These are phyloP conservation scores for Chlorella vulgaris DNA, from an alignment of 139 green algal species.

Conservation along the genomic window DNA sequence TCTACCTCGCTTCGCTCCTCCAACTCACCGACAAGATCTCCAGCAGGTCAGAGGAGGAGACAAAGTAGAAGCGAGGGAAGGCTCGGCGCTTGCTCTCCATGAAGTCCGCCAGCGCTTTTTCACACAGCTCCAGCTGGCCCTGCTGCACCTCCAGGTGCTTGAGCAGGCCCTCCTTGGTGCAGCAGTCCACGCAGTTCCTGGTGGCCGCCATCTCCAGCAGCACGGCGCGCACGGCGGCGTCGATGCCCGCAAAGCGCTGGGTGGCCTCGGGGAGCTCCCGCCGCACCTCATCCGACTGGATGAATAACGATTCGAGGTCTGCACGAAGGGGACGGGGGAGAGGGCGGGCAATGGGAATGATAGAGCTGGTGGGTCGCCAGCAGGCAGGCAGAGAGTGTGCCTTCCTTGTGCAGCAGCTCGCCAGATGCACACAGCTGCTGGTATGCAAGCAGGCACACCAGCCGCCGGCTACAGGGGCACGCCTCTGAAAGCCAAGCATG, in stretches of 20 bases:
- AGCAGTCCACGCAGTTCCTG: conserved; percentile 79
- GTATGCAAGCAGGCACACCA: conserved; percentile 71
- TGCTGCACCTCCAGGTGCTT: conserved; percentile 90
- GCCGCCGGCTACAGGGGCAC: too few relatives aligned
- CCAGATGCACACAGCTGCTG: conserved; percentile 70
- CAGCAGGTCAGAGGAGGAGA: conserved; percentile 87
- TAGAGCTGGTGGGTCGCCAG: too few relatives aligned
- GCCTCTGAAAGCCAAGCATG: too few relatives aligned
- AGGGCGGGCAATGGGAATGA: conserved; percentile 90
- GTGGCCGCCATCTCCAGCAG: conserved; percentile 34
- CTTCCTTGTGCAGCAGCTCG: conserved; percentile 79
- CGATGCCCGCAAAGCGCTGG: conserved; percentile 84
- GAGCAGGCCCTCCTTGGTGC: conserved; percentile 48
- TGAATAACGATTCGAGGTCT: conserved; percentile 85
- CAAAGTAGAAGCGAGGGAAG: conserved; percentile 96
- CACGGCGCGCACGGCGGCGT: conserved; percentile 41
- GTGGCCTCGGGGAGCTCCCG: conserved; percentile 89
- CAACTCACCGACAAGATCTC: conserved; percentile 83
- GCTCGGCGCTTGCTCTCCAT: conserved; percentile 90
- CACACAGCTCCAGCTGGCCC: conserved; percentile 85
- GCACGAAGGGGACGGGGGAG: conserved; percentile 34
- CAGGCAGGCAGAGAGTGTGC: too few relatives aligned
- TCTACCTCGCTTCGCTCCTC: too few relatives aligned
- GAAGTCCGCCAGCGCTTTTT: conserved; percentile 83
- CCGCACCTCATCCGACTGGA: conserved; percentile 84